Evolutionary conservation across 2,329 filamentous ascomycete genomes (phyloP), one percentile per base, ranked within the genome.

Genomic region (Xylariaceae sp.): DNA sequence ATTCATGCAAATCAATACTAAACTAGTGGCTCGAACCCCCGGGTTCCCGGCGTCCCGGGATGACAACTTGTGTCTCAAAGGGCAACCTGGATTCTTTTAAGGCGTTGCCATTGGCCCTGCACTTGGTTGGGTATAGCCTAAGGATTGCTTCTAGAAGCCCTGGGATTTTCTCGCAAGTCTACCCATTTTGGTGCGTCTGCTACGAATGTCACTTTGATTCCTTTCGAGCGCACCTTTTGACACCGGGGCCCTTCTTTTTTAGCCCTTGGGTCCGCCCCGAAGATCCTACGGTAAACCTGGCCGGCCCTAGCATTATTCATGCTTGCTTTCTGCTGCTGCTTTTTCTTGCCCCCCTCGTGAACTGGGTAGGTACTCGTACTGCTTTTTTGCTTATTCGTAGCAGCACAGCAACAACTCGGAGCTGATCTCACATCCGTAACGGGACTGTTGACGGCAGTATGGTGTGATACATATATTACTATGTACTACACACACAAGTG

Each of bases 111-210:
- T 30, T 30, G 23, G 23, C 23, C 23, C 23, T 42, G 45, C 15
- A 49, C 39, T 55, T 45, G 1, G 39, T 17, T 50, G 8, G 47
- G 17, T 18, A 49, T 15, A 13, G 15, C n/a, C 13, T 34, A 10
- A 45, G 23, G 13, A 42, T 55, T 54, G 56, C 44, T 54, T 47
- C 53, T 56, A 53, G 57, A 56, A 56, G 49, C 48, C 23, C 23
- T 30, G 23, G 23, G 34, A 13, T 50, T 13, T 48, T 55, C 49
- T 51, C 37, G 39, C 42, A 37, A 55, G 51, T 55, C 42, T 44
- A 13, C 50, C 37, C 44, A 30, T 9, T 53, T 51, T 53, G 35
- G 51, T 50, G 34, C 39, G 23, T 9, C 51, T 57, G 60, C 54
- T 53, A 53, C 47, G 49, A 44, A 13, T 30, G 47, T 58, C 42